Evolutionary conservation across 1,139 yeast species (phyloP).

Genomic region (Blastobotrys raffinosifermentans): DNA sequence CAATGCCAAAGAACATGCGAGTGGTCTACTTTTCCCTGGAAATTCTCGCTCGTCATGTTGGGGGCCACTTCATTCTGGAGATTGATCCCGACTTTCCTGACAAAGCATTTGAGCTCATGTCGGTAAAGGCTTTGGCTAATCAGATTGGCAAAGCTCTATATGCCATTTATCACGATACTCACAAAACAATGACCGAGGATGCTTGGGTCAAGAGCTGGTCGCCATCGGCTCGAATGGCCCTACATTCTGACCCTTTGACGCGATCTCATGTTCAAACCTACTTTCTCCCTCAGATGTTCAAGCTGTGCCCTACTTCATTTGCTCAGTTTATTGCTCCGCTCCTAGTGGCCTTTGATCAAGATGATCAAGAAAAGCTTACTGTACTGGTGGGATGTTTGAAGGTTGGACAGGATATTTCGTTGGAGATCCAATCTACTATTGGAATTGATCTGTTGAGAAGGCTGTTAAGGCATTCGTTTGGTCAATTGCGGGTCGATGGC

Average conservation of each 20-base stretch:
- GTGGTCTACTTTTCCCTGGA: slow-evolving; percentile 59
- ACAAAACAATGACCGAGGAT: slow-evolving; percentile 18
- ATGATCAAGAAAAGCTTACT: slow-evolving; percentile 34
- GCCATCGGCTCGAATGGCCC: slow-evolving; percentile 34
- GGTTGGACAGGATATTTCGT: slow-evolving; percentile 57
- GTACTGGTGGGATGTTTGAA: slow-evolving; percentile 51
- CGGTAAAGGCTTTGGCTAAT: slow-evolving; percentile 58
- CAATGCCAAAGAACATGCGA: slow-evolving; percentile 46
- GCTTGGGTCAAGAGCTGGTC: slow-evolving; percentile 56
- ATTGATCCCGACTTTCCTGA: slow-evolving; percentile 42
- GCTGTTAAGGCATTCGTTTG: slow-evolving; percentile 42
- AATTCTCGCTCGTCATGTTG: slow-evolving; percentile 43
- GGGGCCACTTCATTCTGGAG: slow-evolving; percentile 38
- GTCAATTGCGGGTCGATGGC: slow-evolving; percentile 49
- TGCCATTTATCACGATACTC: slow-evolving; percentile 33
- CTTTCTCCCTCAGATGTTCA: slow-evolving; percentile 58
- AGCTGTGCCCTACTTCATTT: slow-evolving; percentile 42
- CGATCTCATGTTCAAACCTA: slow-evolving; percentile 52
- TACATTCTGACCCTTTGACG: slow-evolving; percentile 30
- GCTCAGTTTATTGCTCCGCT: slow-evolving; percentile 34
- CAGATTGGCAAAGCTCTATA: slow-evolving; percentile 59
- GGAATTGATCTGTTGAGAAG: slow-evolving; percentile 34
- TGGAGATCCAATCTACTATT: slow-evolving; percentile 38
- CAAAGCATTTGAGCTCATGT: slow-evolving; percentile 45
- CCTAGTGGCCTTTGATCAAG: slow-evolving; percentile 5